These are phyloP conservation scores for Didymella keratinophila DNA, from an alignment of 2,329 filamentous ascomycete species.

Conservation along the genomic window DNA sequence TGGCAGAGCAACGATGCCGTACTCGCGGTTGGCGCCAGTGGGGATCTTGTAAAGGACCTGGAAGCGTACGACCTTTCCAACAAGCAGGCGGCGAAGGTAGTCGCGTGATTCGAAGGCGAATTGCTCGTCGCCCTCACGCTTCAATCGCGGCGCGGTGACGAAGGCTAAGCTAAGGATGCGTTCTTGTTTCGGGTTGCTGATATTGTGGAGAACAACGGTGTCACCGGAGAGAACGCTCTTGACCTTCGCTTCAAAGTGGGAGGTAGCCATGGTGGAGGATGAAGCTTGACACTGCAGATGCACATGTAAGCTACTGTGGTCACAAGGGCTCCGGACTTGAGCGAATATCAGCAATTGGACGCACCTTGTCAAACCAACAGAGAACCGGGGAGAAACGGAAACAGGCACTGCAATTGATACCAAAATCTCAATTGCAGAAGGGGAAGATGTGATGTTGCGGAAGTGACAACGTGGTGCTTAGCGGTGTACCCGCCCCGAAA, in stretches of 20 bases:
- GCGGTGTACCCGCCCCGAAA: constrained; percentile 22
- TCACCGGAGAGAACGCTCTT: constrained; percentile 96
- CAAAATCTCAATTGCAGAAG: constrained; percentile 22
- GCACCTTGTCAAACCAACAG: constrained; percentile 23
- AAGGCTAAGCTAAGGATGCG: constrained; percentile 90
- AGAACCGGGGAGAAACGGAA: constrained; percentile 13
- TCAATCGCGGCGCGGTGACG: constrained; percentile 85
- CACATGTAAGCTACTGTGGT: constrained; percentile 19
- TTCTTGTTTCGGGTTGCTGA: constrained; percentile 82
- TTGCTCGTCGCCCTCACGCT: constrained; percentile 88
- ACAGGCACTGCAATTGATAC: constrained; percentile 27
- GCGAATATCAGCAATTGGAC: not conserved
- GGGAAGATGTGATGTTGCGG: constrained; percentile 18
- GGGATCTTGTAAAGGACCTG: constrained; percentile 87
- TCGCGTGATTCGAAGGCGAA: constrained; percentile 96
- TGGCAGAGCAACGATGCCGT: constrained; percentile 79
- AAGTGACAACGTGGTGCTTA: constrained; percentile 25
- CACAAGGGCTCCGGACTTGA: constrained; percentile 18
- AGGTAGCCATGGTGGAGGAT: constrained; percentile 39
- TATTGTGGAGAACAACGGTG: constrained; percentile 82
- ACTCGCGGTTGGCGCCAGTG: constrained; percentile 78
- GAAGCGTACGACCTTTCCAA: constrained; percentile 89
- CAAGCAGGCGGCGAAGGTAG: constrained; percentile 80
- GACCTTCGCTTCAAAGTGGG: constrained; percentile 62
- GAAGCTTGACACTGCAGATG: constrained; percentile 17